These are phyloP conservation scores for Suhomyces sp. DNA, from an alignment of 805 yeast species.

Conservation along the genomic window DNA sequence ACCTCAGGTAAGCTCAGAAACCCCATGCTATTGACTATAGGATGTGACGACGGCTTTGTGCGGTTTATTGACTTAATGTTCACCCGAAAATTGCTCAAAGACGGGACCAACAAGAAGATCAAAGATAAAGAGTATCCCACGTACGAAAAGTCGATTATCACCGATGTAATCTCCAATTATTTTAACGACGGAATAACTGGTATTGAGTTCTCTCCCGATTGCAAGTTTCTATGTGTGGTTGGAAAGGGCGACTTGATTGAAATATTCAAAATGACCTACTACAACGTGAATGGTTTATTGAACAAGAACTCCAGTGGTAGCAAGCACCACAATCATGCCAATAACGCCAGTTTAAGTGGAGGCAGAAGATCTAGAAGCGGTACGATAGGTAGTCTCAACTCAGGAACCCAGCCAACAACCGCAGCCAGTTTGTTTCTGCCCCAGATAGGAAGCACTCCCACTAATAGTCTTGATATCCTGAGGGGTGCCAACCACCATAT, in stretches of 20 bases:
- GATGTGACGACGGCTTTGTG: constrained; percentile 64
- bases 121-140: constrained; percentile 18
- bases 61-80: constrained; percentile 51
- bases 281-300: constrained; percentile 37
- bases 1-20: constrained; percentile 16
- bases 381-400: constrained; percentile 29
- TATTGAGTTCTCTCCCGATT: constrained; percentile 47
- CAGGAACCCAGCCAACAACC: constrained; percentile 13
- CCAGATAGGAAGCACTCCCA: constrained; percentile 20
- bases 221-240: constrained; percentile 43
- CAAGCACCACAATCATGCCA: constrained; percentile 9
- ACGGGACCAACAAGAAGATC: constrained; percentile 13
- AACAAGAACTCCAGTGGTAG: constrained; percentile 8
- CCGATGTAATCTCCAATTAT: constrained; percentile 60
- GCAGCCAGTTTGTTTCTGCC: constrained; percentile 17
- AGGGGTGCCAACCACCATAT: constrained; percentile 6
- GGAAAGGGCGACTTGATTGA: constrained; percentile 55
- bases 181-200: constrained; percentile 61
- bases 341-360: constrained; percentile 5
- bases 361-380: constrained; percentile 40
- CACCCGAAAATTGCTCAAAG: constrained; percentile 17
- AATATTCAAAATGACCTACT: constrained; percentile 38
- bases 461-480: constrained; percentile 20
- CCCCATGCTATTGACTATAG: constrained; percentile 49
- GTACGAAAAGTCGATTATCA: constrained; percentile 23